Base-by-base conservation (phyloP, 2,329 filamentous ascomycete species). In the Fusarium xylarioides region DNA sequence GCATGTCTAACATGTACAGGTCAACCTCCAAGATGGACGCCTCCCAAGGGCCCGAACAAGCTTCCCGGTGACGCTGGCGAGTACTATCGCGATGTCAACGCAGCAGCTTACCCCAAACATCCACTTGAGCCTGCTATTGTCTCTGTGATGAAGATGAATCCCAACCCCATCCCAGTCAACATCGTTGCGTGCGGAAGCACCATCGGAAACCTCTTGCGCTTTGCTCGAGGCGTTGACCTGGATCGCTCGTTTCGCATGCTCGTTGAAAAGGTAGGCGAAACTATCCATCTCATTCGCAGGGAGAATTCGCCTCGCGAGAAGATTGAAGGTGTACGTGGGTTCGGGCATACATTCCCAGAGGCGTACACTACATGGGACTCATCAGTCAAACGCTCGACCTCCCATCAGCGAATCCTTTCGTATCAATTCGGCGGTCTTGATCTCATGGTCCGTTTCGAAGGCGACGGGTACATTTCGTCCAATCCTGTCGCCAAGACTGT, bases 291-390 rank as follows among this genome's bases (percentile, higher is more conserved):
- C 54, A 79, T 91, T 18, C 88, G 91, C 2, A 85, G 88, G 28
- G 90, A 92, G 74, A 90, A 88, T 49, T 86, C 87, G 0, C 89
- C 91, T 0, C 86, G 79, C 1, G 89, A 91, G 71, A 76, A 84
- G 0, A 89, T 93, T 10, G 72, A 81, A 0, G 83, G 83, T n/a
- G 81, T 93, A 0, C 74, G 74, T 21, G 92, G 91, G 0, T 92
- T 85, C 73, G 91, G 91, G 0, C 91, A 93, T 73, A 86, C 88
- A 0, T 93, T 94, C 71, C 90, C 89, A 0, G 89, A 92, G 53
- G 84, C 84, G 2, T 91, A 92, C 75, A 93, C 92, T 0, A 88
- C 84, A 0, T 93, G 91, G 91, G 86, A 88, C 15, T 16, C 74
- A 1, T 84, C 84, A 2, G 86, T 90, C 1, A 84, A 83, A 50